Evolutionary conservation across 176 grass and related monocot species (phyloP).

Genomic region (Dendrocalamus sinicus): DNA sequence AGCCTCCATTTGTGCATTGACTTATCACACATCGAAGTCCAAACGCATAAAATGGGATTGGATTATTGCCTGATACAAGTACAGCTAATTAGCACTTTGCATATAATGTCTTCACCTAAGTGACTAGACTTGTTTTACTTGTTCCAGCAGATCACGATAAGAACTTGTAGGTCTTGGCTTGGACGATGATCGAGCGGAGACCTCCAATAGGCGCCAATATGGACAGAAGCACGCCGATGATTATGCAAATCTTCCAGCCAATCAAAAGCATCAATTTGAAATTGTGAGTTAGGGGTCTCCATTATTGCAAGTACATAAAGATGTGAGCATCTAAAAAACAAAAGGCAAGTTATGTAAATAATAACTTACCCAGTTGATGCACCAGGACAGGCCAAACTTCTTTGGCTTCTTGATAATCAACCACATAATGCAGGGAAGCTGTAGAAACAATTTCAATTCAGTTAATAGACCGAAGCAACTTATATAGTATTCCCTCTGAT

Average conservation of each 20-base stretch:
- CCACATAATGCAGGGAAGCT: conserved; percentile 85
- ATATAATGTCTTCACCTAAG: conserved; percentile 1
- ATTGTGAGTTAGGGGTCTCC: not conserved
- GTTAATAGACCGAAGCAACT: not conserved
- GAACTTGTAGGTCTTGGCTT: conserved; percentile 45
- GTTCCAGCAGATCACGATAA: conserved; percentile 49
- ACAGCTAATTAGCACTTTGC: not conserved
- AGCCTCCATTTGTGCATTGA: not conserved
- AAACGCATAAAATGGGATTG: not conserved
- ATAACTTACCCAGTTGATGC: conserved; percentile 59
- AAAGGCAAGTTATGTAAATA: not conserved
- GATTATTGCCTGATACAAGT: not conserved
- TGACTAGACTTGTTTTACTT: not conserved
- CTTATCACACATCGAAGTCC: not conserved
- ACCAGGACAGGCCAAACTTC: conserved; percentile 66
- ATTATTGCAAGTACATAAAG: not conserved
- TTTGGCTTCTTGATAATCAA: conserved; percentile 59
- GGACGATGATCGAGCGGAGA: conserved; percentile 53
- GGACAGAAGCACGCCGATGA: conserved; percentile 49
- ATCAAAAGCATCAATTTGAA: not conserved
- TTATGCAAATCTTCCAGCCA: conserved; percentile 51
- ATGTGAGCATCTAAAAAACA: not conserved
- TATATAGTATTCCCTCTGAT: not conserved
- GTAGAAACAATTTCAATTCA: not conserved
- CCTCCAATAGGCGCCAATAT: conserved; percentile 53